Percentiles rank a stretch among this genome's conserved stretches.
These are phyloP conservation scores for Nymphaea thermarum DNA, from an alignment of 164 flowering plant species.

Conservation along the genomic window DNA sequence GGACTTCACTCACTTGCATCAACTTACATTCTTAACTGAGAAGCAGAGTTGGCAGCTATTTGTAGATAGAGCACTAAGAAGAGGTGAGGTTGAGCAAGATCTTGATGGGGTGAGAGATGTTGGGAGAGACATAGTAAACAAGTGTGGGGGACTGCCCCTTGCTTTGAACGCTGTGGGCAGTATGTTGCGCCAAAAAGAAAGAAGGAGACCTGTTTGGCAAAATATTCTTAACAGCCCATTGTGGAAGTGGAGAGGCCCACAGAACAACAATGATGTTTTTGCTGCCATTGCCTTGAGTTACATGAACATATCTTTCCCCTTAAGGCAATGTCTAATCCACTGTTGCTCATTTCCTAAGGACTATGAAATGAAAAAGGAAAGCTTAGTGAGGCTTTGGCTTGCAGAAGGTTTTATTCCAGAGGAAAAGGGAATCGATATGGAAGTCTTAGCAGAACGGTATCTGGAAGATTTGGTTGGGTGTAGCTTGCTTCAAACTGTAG, in stretches of 20 bases:
- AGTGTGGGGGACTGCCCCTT: constrained; percentile 4
- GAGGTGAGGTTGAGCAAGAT: neutral
- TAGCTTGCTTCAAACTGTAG: neutral
- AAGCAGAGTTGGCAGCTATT: constrained; percentile 5
- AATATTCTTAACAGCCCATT: neutral
- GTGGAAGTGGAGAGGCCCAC: neutral
- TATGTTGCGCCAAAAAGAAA: neutral
- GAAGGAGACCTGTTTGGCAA: constrained; percentile 1
- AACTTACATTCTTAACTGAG: neutral
- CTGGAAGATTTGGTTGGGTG: neutral
- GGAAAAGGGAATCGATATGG: neutral
- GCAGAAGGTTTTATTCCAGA: constrained; percentile 2
- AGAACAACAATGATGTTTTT: neutral
- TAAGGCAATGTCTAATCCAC: constrained; percentile 3
- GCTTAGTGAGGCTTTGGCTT: constrained; percentile 1
- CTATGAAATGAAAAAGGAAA: neutral
- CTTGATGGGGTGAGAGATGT: neutral
- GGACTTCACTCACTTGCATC: neutral
- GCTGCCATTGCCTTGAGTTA: constrained; percentile 3
- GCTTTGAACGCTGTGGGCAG: neutral
- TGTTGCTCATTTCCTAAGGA: constrained; percentile 6
- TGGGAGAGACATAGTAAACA: constrained; percentile 2
- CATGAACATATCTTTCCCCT: neutral
- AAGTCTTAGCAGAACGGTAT: neutral
- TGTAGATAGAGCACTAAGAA: neutral